Base-by-base conservation (phyloP, 208 protist genomes). In the Sergeia podlipaevii region DNA sequence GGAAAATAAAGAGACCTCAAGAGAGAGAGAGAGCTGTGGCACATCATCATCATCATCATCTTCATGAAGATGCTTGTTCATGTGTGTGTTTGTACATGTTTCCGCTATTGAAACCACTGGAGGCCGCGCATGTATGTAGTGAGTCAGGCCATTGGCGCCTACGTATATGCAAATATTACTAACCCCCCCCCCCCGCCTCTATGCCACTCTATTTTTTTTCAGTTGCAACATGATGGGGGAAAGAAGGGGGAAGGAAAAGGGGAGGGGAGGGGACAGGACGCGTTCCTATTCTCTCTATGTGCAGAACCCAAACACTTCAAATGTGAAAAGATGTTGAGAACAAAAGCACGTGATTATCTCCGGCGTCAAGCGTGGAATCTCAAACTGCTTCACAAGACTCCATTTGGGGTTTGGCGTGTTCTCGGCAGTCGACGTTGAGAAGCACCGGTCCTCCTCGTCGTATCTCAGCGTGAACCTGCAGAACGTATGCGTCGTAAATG, bases 271-370 rank as follows among this genome's bases (percentile, higher is more conserved):
- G 11, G 27, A 27, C n/a, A 10, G 13, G 20, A 29, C 21, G n/a
- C 17, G 13, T 26, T 34, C 23, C 34, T 18, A 56, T 33, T 18
- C 4, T 56, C 33, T 47, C 46, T 70, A 88, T 21, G 68, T 68
- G 13, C 58, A 72, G 46, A 91, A 91, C 3, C 68, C 81, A 39
- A 91, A 91, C 11, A 93, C 82, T 41, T 90, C 83, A 49, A 90
- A 90, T 1, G 73, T 62, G 52, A 93, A 85, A 8, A 89, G 51
- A 13, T 70, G 69, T 21, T 76, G 51, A 4, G 61, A 63, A 34
- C 30, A 71, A 41, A 85, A 87, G 39, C 56, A 73, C 44, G 28
- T 30, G 39, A 85, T 76, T 15, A 77, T 56, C 27, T 91, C 80
- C 11, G 20, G 30, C 10, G 70, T 75, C 13, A 89, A 30, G 2